These are phyloP conservation scores for Microthlaspi erraticum DNA, from an alignment of 345 rosid genomes.

Conservation along the genomic window DNA sequence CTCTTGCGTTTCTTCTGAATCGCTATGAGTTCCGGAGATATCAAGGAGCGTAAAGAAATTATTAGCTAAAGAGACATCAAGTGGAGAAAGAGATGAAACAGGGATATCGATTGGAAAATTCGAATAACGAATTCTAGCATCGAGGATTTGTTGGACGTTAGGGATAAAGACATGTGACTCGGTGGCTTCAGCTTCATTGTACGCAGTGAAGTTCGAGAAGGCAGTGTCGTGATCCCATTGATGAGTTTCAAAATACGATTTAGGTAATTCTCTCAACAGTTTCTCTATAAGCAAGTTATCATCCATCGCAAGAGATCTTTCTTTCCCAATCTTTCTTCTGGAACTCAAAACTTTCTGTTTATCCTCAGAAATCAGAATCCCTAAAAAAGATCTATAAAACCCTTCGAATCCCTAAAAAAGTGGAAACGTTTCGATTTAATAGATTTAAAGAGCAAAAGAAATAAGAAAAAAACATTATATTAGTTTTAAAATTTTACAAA, in stretches of 20 bases:
- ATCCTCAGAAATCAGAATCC: too few relatives aligned
- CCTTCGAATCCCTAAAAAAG: too few relatives aligned
- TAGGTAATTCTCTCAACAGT: constrained; percentile 55
- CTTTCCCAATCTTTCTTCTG: too few relatives aligned
- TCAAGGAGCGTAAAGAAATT: constrained; percentile 56
- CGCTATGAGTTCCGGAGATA: constrained; percentile 44
- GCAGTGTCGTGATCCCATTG: constrained; percentile 77
- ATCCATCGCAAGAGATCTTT: too few relatives aligned
- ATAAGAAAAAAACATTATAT: too few relatives aligned
- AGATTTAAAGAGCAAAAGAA: too few relatives aligned
- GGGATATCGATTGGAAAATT: not conserved
- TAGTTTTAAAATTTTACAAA: too few relatives aligned
- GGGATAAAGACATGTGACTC: constrained; percentile 17
- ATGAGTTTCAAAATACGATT: constrained; percentile 71
- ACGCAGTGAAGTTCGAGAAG: constrained; percentile 68
- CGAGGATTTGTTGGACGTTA: constrained; percentile 14
- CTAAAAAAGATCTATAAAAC: too few relatives aligned
- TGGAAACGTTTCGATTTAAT: too few relatives aligned
- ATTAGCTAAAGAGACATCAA: constrained; percentile 41
- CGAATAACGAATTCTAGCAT: constrained; percentile 1
- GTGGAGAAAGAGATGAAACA: constrained; percentile 42
- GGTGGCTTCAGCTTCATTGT: constrained; percentile 29
- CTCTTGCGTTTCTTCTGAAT: constrained; percentile 58
- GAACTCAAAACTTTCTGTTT: too few relatives aligned
- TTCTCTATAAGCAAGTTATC: too few relatives aligned